These are phyloP conservation scores for Kazachstania martiniae DNA, from an alignment of 805 yeast species.

Conservation along the genomic window DNA sequence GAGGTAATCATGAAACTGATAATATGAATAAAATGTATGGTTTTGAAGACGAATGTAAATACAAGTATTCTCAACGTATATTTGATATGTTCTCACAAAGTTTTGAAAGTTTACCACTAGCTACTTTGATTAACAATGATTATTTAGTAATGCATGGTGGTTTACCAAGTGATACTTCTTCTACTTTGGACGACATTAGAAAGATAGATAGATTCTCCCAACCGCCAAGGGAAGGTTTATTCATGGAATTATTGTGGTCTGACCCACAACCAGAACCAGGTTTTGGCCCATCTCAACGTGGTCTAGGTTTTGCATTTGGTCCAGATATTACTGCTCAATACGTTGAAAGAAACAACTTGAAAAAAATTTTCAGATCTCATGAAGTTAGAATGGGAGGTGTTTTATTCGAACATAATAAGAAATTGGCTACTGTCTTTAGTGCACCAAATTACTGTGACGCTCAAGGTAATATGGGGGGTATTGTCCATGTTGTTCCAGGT, in stretches of 20 bases:
- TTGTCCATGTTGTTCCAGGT: conserved; percentile 50
- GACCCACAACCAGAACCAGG: conserved; percentile 82
- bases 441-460: conserved; percentile 97
- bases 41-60: conserved; percentile 89
- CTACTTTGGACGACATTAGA: conserved; percentile 65
- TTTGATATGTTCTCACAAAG: conserved; percentile 79
- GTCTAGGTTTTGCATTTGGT: conserved; percentile 93
- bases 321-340: conserved; percentile 84
- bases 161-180: conserved; percentile 64
- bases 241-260: conserved; percentile 96
- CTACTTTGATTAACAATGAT: conserved; percentile 64
- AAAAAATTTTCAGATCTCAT: conserved; percentile 84
- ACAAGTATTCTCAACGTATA: conserved; percentile 71
- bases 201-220: conserved; percentile 64
- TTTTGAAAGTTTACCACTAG: conserved; percentile 78
- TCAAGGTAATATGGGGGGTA: conserved; percentile 86
- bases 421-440: conserved; percentile 85
- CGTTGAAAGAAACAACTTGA: conserved; percentile 58
- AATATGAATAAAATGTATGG: conserved; percentile 97
- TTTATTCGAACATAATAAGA: conserved; percentile 76
- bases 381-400: conserved; percentile 92
- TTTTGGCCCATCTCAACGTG: conserved; percentile 81
- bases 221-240: conserved; percentile 85
- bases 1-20: conserved; percentile 96
- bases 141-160: conserved; percentile 96